Evolutionary conservation across 768 basidiomycete genomes (phyloP).

Genomic region (Boletus pseudopeckii): DNA sequence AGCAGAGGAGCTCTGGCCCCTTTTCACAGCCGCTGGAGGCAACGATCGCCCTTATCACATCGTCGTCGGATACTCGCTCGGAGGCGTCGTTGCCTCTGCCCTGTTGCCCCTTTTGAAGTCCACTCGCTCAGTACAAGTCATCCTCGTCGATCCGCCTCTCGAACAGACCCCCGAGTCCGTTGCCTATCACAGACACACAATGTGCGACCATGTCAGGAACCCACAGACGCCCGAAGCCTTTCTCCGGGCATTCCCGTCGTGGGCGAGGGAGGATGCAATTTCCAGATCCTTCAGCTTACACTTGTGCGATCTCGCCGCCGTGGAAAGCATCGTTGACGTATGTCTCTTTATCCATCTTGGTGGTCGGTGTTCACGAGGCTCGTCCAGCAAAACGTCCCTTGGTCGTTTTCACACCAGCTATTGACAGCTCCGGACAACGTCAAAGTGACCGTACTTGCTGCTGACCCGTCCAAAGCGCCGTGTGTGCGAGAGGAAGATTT

Average conservation of each 20-base stretch:
- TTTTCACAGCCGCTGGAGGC: not conserved
- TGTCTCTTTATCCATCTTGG: too few relatives aligned
- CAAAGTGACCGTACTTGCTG: conserved; percentile 8
- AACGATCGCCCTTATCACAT: not conserved
- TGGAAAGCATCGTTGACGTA: too few relatives aligned
- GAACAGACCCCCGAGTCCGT: not conserved
- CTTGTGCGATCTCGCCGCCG: too few relatives aligned
- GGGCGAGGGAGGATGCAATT: conserved; percentile 5
- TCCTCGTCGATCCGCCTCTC: conserved; percentile 23
- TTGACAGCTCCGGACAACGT: conserved; percentile 1
- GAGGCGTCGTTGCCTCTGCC: conserved; percentile 9
- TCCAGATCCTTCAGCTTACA: not conserved
- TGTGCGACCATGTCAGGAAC: not conserved
- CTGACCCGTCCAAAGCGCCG: conserved; percentile 6
- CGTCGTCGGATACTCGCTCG: conserved; percentile 20
- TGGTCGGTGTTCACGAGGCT: too few relatives aligned
- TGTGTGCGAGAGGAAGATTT: conserved; percentile 1
- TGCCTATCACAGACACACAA: not conserved
- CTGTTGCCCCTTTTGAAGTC: conserved; percentile 15
- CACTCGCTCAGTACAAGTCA: not conserved
- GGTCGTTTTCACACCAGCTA: conserved; percentile 16
- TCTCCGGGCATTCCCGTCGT: not conserved
- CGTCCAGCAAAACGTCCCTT: conserved; percentile 21
- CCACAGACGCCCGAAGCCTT: not conserved
- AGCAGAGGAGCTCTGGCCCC: conserved; percentile 7